phyloP scores from a whole-genome alignment of 441 rosid genomes.

The Populus tomentosa region DNA sequence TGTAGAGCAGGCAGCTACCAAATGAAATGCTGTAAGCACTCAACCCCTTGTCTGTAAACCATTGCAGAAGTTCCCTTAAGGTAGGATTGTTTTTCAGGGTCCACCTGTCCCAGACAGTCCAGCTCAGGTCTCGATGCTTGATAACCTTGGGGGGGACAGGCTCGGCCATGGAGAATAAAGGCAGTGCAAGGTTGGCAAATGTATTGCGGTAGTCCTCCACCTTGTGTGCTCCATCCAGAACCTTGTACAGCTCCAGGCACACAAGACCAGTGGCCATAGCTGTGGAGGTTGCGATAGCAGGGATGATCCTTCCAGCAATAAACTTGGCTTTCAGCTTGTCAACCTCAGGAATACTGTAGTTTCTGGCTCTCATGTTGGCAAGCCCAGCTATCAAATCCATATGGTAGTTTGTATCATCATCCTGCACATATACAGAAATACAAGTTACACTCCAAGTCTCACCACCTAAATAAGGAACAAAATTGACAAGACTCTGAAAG shows the following conservation, averaged over 20 bases:
- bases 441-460: not conserved
- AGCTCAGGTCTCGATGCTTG: slow-evolving; percentile 68
- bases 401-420: slow-evolving; percentile 87
- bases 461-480: not conserved
- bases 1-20: slow-evolving; percentile 73
- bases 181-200: slow-evolving; percentile 81
- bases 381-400: slow-evolving; percentile 88
- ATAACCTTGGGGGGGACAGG: slow-evolving; percentile 79
- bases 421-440: slow-evolving; percentile 33
- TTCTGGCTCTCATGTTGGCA: slow-evolving; percentile 94
- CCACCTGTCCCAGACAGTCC: slow-evolving; percentile 98
- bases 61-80: slow-evolving; percentile 61
- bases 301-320: slow-evolving; percentile 88
- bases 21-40: slow-evolving; percentile 79
- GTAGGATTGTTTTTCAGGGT: slow-evolving; percentile 62
- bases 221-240: slow-evolving; percentile 63
- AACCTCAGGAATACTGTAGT: slow-evolving; percentile 82
- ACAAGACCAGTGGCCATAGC: slow-evolving; percentile 94
- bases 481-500: not conserved
- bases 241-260: slow-evolving; percentile 87
- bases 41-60: slow-evolving; percentile 71
- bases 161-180: slow-evolving; percentile 84
- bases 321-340: slow-evolving; percentile 92
- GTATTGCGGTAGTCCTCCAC: slow-evolving; percentile 85
- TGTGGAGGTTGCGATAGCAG: slow-evolving; percentile 87